Percentiles rank a stretch among this genome's conserved stretches.
Evolutionary conservation across 352 stramenopile species (phyloP).

Genomic region (Pythium coloratum): DNA sequence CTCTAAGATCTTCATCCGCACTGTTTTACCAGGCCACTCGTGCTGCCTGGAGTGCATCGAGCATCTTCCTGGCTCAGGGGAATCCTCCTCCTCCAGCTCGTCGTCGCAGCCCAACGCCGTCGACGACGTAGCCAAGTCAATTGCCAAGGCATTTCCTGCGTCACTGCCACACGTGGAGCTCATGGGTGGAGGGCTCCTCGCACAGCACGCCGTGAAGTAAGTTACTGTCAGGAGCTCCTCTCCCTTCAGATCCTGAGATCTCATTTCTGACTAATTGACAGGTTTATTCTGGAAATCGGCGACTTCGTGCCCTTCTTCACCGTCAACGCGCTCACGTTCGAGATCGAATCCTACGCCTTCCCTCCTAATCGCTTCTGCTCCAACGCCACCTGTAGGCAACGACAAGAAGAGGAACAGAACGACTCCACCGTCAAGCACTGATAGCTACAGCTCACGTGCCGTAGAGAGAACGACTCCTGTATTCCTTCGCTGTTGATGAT

Average conservation of each 20-base stretch:
- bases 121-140: slow-evolving; percentile 35
- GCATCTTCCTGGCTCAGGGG: neutral
- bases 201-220: slow-evolving; percentile 40
- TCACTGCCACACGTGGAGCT: slow-evolving; percentile 40
- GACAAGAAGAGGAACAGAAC: slow-evolving; percentile 33
- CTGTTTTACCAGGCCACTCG: slow-evolving; percentile 40
- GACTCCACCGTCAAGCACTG: neutral
- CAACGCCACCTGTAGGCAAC: slow-evolving; percentile 31
- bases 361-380: slow-evolving; percentile 28
- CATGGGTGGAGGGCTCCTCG: slow-evolving; percentile 32
- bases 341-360: slow-evolving; percentile 42
- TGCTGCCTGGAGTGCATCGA: slow-evolving; percentile 43
- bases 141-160: slow-evolving; percentile 38
- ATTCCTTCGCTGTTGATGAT: neutral
- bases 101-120: slow-evolving; percentile 7
- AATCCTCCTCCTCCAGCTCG: neutral
- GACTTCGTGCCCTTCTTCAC: slow-evolving; percentile 45
- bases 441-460: neutral
- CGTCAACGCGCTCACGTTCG: slow-evolving; percentile 37
- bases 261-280: slow-evolving; percentile 14
- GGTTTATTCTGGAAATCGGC: slow-evolving; percentile 37
- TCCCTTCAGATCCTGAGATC: slow-evolving; percentile 1
- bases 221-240: neutral
- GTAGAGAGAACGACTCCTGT: neutral
- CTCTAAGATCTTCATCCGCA: slow-evolving; percentile 25